These are phyloP conservation scores for Stachybotrys chlorohalonatus DNA, from an alignment of 2,329 filamentous ascomycete genomes.

Conservation along the genomic window DNA sequence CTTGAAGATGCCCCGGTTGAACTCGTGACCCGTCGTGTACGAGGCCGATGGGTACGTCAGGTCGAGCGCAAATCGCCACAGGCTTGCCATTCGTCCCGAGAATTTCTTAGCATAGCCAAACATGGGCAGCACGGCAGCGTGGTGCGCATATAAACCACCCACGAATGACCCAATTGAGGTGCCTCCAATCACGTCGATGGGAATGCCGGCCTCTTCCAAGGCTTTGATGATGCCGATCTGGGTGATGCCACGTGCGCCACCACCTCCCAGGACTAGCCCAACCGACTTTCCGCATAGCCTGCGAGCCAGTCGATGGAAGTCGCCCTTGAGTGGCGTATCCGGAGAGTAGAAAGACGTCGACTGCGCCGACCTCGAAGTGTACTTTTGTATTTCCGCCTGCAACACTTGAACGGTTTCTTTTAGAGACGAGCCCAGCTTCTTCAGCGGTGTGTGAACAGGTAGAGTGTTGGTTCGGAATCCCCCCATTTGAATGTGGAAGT, in stretches of 20 bases:
- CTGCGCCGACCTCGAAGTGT: constrained; percentile 85
- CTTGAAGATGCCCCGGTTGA: constrained; percentile 98
- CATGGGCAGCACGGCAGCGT: constrained; percentile 94
- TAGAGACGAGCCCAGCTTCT: constrained; percentile 73
- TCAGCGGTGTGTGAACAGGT: constrained; percentile 64
- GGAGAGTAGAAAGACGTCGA: constrained; percentile 84
- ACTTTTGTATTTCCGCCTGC: constrained; percentile 96
- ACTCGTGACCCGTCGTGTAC: constrained; percentile 97
- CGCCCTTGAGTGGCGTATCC: constrained; percentile 88
- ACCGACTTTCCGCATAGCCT: constrained; percentile 90
- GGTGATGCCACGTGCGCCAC: constrained; percentile 82
- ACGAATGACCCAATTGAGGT: constrained; percentile 97
- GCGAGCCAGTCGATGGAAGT: constrained; percentile 88
- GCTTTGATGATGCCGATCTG: constrained; percentile 93
- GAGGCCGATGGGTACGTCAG: constrained; percentile 93
- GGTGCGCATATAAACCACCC: constrained; percentile 87
- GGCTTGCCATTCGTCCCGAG: constrained; percentile 94
- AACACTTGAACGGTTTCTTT: constrained; percentile 91
- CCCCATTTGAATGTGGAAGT: constrained; percentile 92
- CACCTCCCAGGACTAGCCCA: constrained; percentile 86
- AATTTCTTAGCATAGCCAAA: constrained; percentile 97
- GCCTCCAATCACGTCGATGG: constrained; percentile 89
- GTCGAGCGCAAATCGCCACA: constrained; percentile 97
- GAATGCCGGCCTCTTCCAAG: constrained; percentile 91
- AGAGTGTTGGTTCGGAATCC: constrained; percentile 68